Base-by-base conservation (phyloP, 2,329 filamentous ascomycete species). In the Aureobasidium sp. region DNA sequence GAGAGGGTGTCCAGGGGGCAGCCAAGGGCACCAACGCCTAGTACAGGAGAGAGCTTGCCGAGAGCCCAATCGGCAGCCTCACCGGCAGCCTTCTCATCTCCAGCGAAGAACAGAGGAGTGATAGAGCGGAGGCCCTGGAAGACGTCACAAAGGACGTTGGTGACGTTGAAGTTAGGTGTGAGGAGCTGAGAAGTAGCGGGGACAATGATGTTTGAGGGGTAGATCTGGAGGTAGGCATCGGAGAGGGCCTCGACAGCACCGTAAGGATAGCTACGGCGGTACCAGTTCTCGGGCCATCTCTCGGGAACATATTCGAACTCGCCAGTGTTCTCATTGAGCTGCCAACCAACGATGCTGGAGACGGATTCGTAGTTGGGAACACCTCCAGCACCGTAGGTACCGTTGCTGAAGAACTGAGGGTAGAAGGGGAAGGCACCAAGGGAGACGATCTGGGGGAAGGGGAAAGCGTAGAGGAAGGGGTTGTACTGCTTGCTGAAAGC, bases 81-180 rank as follows among this genome's bases (percentile, higher is more conserved):
- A 14, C 65, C 62, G 12, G 64, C 61, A 1, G 64, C 62, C 60
- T 71, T 68, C 17, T 62, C 64, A 3, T 66, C 64, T 15, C 70
- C 71, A 19, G 63, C 69, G 9, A 74, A 56, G 4, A 66, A 60
- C 12, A 74, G 68, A 29, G 72, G 73, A 14, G 68, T 71, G 67
- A 74, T 67, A 31, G 70, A 72, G 65, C 72, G 72, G 58, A 75
- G 59, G 17, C 73, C 72, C 60, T 71, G 67, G 66, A 72, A 73
- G 31, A 73, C 29, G 37, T 73, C 67, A 66, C 72, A 75, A 8
- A 74, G 68, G 8, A 74, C 42, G 15, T 69, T 71, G 45, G 67
- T 64, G 31, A 65, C 62, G 53, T 66, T 71, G 22, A 74, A 62
- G 57, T 74, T 74, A 9, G 67, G 64, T 0, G 69, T 73, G 17